Percentiles rank a stretch among this genome's conserved stretches.
These are phyloP conservation scores for Wickerhamomyces sp. DNA, from an alignment of 1,139 yeast species.

Conservation along the genomic window DNA sequence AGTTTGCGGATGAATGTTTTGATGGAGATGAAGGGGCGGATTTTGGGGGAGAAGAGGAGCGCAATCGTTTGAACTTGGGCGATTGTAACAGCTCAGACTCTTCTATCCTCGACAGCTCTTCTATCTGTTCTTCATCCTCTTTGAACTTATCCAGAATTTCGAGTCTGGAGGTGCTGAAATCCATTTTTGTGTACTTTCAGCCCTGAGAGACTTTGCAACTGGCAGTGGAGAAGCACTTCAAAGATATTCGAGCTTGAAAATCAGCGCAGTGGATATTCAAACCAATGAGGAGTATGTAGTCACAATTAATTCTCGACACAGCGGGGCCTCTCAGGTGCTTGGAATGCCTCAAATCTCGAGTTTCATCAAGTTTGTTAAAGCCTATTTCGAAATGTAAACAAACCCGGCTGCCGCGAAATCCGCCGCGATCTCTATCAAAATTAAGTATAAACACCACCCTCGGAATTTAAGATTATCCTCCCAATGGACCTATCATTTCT, in stretches of 20 bases:
- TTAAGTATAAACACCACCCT: too few relatives aligned
- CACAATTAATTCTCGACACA: too few relatives aligned
- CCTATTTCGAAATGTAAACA: constrained; percentile 2
- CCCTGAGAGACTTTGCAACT: too few relatives aligned
- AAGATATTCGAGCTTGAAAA: too few relatives aligned
- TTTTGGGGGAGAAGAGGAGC: constrained; percentile 20
- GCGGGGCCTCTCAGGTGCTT: too few relatives aligned
- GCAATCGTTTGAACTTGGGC: constrained; percentile 21
- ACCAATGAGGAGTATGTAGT: too few relatives aligned
- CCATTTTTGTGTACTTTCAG: constrained; percentile 6
- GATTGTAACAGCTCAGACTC: constrained; percentile 23
- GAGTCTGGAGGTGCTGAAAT: constrained; percentile 9
- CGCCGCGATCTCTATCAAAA: too few relatives aligned
- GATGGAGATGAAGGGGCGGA: constrained; percentile 19
- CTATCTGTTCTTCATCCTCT: constrained; percentile 19
- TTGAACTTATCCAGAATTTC: constrained; percentile 19
- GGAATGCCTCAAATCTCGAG: neutral
- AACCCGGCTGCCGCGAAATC: too few relatives aligned
- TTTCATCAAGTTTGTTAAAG: neutral
- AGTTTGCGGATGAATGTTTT: constrained; percentile 6
- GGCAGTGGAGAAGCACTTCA: too few relatives aligned
- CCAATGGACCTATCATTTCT: too few relatives aligned
- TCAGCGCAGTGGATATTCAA: too few relatives aligned
- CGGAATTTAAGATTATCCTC: too few relatives aligned
- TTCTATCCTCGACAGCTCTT: constrained; percentile 19